Base-by-base conservation (phyloP, 2,329 filamentous ascomycete species). In the Clarireedia homoeocarpa region DNA sequence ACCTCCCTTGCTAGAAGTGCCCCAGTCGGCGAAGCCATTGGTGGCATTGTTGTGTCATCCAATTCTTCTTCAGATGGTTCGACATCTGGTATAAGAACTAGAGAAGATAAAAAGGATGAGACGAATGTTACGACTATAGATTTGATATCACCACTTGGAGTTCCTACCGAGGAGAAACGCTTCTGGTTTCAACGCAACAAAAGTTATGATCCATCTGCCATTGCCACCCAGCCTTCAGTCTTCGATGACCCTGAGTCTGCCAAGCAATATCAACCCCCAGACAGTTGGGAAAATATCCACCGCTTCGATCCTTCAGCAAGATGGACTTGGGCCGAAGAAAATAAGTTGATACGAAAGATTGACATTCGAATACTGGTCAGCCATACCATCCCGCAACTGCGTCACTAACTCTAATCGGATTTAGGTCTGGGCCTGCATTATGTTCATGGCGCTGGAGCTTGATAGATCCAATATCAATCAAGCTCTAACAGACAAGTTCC, bases 371-470 rank as follows among this genome's bases (percentile, higher is more conserved):
- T 72, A 44, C 65, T 69, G 30, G 30, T 34, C 10, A 34, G 30
- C 12, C 12, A 34, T 9, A 9, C 10, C 30, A 10, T 34, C 9
- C 30, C 4, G 30, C 9, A 34, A 34, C 30, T 12, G 30, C 5
- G 3, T 30, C 2, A 9, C 30, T 34, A 34, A 3, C 30, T 34
- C 30, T 34, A 34, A 34, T 12, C 30, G 12, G 30, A 34, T 34
- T 10, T 10, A 34, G 65, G 39, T 68, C 30, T 69, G 68, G 52
- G 65, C 61, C 27, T 73, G 73, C 61, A 58, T 83, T 34, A 83
- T 82, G 67, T 84, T 85, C 65, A 82, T 84, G 61, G 78, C 78
- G 1, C 72, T 85, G 9, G 79, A 85, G 60, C 71, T 84, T 36
- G 81, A 85, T 66, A 73, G 82, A 27, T 77, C 77, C 27, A 86